Conservation (phyloP, 371 early-diverging fungal genomes). For the Blakeslea trispora region DNA sequence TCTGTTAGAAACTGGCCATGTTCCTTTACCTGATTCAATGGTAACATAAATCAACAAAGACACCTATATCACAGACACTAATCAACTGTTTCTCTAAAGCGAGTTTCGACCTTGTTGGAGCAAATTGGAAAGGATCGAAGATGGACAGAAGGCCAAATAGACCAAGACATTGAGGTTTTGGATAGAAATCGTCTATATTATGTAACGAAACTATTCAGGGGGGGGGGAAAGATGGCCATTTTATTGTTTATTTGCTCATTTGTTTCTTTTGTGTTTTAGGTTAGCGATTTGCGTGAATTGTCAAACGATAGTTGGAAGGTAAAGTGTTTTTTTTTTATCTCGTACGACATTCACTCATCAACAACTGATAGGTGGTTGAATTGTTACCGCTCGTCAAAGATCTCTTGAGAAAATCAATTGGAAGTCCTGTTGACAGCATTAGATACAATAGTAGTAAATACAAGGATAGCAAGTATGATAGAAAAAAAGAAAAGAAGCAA, state of each 20-base stretch:
- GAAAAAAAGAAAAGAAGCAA: conserved; percentile 16
- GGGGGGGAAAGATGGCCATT: background rate
- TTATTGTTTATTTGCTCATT: no score
- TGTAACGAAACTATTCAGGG: conserved; percentile 24
- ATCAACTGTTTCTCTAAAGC: conserved; percentile 24
- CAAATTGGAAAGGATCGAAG: conserved; percentile 63
- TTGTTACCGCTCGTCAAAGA: conserved; percentile 37
- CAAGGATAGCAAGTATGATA: conserved; percentile 7
- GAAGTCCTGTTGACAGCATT: background rate
- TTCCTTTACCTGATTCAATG: conserved; percentile 38
- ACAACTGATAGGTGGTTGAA: conserved; percentile 20
- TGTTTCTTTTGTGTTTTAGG: conserved; percentile 21
- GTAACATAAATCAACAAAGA: conserved; percentile 9
- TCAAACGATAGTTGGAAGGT: conserved; percentile 68
- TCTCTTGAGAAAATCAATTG: conserved; percentile 26
- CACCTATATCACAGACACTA: background rate
- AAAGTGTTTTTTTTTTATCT: conserved; percentile 9
- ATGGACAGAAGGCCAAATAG: conserved; percentile 62
- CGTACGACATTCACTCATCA: background rate
- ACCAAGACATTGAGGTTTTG: conserved; percentile 52
- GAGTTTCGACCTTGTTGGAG: conserved; percentile 62
- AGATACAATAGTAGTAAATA: no score
- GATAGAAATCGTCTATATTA: conserved; percentile 58
- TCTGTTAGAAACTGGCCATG: conserved; percentile 16
- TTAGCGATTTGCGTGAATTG: conserved; percentile 59